Evolutionary conservation across 2,329 filamentous ascomycete species (phyloP).

Genomic region (Aphanoascus verrucosus): DNA sequence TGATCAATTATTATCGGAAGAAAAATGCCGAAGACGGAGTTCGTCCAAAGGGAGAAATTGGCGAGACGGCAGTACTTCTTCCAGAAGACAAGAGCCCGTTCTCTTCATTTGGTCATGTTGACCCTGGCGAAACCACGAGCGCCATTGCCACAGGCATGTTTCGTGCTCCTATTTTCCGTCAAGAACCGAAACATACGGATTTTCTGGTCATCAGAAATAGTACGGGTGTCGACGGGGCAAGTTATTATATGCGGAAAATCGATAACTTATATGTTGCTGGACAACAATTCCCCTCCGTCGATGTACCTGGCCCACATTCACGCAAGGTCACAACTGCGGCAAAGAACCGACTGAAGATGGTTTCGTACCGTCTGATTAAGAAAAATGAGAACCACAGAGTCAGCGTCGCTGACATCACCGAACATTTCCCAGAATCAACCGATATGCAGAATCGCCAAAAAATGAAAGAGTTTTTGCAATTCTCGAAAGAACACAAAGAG

Average conservation of each 20-base stretch:
- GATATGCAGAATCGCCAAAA: conserved; percentile 95
- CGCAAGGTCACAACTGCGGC: conserved; percentile 93
- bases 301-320: conserved; percentile 87
- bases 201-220: conserved; percentile 77
- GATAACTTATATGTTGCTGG: conserved; percentile 86
- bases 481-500: conserved; percentile 75
- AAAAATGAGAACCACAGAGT: conserved; percentile 60
- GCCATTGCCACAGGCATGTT: conserved; percentile 95
- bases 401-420: conserved; percentile 74
- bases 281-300: conserved; percentile 82
- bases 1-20: conserved; percentile 93
- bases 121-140: conserved; percentile 78
- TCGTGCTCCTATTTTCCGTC: conserved; percentile 83
- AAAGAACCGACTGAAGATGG: conserved; percentile 93
- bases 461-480: conserved; percentile 89
- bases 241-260: conserved; percentile 76
- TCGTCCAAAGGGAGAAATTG: conserved; percentile 70
- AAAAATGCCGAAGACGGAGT: conserved; percentile 67
- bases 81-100: conserved; percentile 95
- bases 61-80: conserved; percentile 76
- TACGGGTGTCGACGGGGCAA: conserved; percentile 65
- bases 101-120: conserved; percentile 85
- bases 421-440: conserved; percentile 82
- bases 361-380: conserved; percentile 78
- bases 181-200: conserved; percentile 64